Evolutionary conservation across 768 basidiomycete species (phyloP), one percentile per base, ranked within the genome.

Genomic region (Boletus vinaceobasis): DNA sequence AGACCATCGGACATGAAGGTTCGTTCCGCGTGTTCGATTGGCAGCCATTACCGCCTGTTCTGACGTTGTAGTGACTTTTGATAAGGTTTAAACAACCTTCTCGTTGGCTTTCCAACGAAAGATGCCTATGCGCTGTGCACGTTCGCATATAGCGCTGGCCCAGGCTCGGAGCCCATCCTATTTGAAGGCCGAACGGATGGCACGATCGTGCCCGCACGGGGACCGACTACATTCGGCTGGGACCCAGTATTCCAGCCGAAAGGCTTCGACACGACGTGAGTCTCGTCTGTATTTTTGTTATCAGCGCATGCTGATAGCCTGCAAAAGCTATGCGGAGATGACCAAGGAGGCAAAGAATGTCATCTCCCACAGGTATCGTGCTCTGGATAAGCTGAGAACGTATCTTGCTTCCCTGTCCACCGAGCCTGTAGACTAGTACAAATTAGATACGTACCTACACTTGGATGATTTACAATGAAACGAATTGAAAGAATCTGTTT

Each of bases 81-180:
- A 27, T 27, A 56, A 87, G 87, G 87, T 33, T 77, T 99, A 21
- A 95, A 97, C 69, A 86, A 77, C 45, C 74, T 99, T 65, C 81
- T 98, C 15, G 79, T 73, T 9, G 84, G 83, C 21, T 98, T 98
- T 66, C 73, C 79, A 0, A 88, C 84, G 1, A 89, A 81, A 53
- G 82, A 79, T 13, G 97, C 97, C 0, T 88, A 87, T 64, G 95
- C 96, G 0, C 76, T 98, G 7, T 98, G 96, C 73, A 98, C 97
- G 2, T 98, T 98, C 62, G 96, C 95, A 7, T 98, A 97, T 68
- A 89, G 88, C 37, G 76, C 86, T 0, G 93, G 93, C 0, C 93
- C 94, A 26, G 85, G 83, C 67, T 63, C 80, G 2, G 86, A 92
- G 54, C 91, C 93, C 0, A 74, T 94, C 45, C 70, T 90, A 9